Conservation (phyloP, 2,329 filamentous ascomycete genomes). For the Gaeumannomyces tritici region DNA sequence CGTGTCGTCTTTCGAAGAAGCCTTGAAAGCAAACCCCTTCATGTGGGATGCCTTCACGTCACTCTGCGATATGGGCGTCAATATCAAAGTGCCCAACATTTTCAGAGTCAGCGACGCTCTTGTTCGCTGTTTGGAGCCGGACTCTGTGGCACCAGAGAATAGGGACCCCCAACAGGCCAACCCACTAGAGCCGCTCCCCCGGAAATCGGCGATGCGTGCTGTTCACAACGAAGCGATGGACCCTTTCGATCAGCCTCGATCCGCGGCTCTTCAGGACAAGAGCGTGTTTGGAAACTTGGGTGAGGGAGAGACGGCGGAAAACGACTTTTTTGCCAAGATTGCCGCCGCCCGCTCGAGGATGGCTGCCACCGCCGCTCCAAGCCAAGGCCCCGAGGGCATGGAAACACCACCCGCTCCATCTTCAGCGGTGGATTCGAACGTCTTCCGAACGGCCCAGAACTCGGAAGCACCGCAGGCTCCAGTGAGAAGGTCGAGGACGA, state of each 20-base stretch:
- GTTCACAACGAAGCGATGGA: constrained; percentile 29
- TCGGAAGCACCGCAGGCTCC: constrained; percentile 43
- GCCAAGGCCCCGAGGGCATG: constrained; percentile 40
- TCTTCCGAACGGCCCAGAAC: constrained; percentile 19
- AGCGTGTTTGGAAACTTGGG: constrained; percentile 28
- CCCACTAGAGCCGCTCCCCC: constrained; percentile 28
- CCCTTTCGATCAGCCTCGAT: constrained; percentile 40
- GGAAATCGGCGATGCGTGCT: constrained; percentile 29
- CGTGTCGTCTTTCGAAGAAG: constrained; percentile 76
- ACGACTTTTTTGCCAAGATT: constrained; percentile 47
- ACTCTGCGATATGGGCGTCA: constrained; percentile 79
- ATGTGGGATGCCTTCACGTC: constrained; percentile 96
- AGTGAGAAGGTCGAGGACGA: constrained; percentile 41
- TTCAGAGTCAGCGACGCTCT: constrained; percentile 62
- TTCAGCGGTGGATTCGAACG: constrained; percentile 25
- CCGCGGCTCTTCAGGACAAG: constrained; percentile 28
- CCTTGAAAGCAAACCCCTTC: constrained; percentile 83
- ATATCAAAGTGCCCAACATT: constrained; percentile 73
- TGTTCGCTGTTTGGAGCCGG: constrained; percentile 35
- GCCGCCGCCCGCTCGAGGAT: constrained; percentile 39
- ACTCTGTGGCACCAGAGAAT: constrained; percentile 22
- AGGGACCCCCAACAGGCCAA: constrained; percentile 24
- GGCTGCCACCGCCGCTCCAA: constrained; percentile 24
- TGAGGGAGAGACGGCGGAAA: constrained; percentile 32
- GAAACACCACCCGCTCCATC: constrained; percentile 53